Evolutionary conservation across 192 early-diverging fungal genomes (phyloP), one percentile per base, ranked within the genome.

Genomic region (Helicostylum pulchrum): DNA sequence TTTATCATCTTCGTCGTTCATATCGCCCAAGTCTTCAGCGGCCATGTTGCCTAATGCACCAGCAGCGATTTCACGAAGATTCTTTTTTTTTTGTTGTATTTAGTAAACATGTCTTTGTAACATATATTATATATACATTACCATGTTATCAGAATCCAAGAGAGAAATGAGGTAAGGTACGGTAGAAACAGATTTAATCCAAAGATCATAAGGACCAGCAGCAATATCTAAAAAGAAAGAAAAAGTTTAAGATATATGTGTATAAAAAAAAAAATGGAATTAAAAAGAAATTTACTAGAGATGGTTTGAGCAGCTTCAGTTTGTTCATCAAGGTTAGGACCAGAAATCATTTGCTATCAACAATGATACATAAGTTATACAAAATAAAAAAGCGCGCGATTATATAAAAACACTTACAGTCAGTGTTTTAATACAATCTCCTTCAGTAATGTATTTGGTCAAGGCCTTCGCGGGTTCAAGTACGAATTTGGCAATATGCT

Each of bases 41-140:
- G 96, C 96, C 82, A 98, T 88, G 68, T 98, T 97, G 6, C 96
- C 96, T 3, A 98, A 71, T 4, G 94, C 92, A 90, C 94, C 95
- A 5, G 90, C 92, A 23, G 92, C 90, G 68, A 94, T 90, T 65
- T 98, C 93, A 23, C 82, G 79, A 30, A 98, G 82, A 64, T 91
- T 85, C 65, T 78, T 66, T 21, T 46, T 39, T 39, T 44, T 6
- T 48, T 2, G 36, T 9, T 39, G 5, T 39, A 9, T 39, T 39
- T 39, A 39, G 36, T 39, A 39, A 10, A 9, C 9, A 9, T 39
- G 5, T 39, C 6, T 39, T 39, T 39, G 26, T 26, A 26, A 26
- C 2, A 26, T 26, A 26, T 26, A 2, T 26, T 0, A 26, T 26
- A 26, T 2, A 39, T 3, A 15, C 2, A 2, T 8, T 57, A 63